Conservation (phyloP, 108 stramenopile genomes). For the Chaetoceros muelleri region DNA sequence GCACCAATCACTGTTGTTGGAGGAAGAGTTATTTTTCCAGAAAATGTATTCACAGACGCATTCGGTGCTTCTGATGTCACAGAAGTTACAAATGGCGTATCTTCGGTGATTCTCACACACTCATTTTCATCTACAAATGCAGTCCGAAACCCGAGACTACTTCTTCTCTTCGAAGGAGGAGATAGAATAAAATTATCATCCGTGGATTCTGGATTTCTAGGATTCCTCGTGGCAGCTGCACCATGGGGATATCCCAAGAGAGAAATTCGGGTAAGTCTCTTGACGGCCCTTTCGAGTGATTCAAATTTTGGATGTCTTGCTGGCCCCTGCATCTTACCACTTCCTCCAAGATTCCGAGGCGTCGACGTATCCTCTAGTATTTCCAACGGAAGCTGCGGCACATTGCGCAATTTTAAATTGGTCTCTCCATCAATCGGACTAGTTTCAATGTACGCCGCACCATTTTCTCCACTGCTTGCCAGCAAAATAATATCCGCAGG, state of each 20-base stretch:
- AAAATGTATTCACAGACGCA: slow-evolving; percentile 83
- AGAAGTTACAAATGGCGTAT: slow-evolving; percentile 31
- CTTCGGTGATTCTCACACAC: slow-evolving; percentile 8
- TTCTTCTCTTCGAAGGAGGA: slow-evolving; percentile 5
- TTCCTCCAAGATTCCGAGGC: slow-evolving; percentile 8
- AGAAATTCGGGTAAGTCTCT: slow-evolving; percentile 56
- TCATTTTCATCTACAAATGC: not conserved
- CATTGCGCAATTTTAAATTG: slow-evolving; percentile 84
- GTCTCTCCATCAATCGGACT: slow-evolving; percentile 97
- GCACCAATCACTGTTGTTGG: slow-evolving; percentile 22
- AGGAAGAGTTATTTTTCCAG: slow-evolving; percentile 69
- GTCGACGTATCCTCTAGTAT: slow-evolving; percentile 12
- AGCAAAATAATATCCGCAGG: slow-evolving; percentile 92
- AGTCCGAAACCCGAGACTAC: not conserved
- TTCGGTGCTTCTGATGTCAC: slow-evolving; percentile 83
- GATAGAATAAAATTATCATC: slow-evolving; percentile 6
- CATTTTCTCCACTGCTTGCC: slow-evolving; percentile 70
- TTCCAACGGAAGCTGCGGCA: slow-evolving; percentile 46
- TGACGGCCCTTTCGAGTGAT: slow-evolving; percentile 50
- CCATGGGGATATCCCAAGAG: slow-evolving; percentile 52
- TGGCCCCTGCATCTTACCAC: slow-evolving; percentile 13
- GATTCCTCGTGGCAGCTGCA: slow-evolving; percentile 35
- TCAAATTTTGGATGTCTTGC: slow-evolving; percentile 26
- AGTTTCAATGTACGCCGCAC: slow-evolving; percentile 90
- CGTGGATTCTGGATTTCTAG: slow-evolving; percentile 26